phyloP scores from a whole-genome alignment of 2,329 filamentous ascomycete species.

The Aspergillus eucalypticola region DNA sequence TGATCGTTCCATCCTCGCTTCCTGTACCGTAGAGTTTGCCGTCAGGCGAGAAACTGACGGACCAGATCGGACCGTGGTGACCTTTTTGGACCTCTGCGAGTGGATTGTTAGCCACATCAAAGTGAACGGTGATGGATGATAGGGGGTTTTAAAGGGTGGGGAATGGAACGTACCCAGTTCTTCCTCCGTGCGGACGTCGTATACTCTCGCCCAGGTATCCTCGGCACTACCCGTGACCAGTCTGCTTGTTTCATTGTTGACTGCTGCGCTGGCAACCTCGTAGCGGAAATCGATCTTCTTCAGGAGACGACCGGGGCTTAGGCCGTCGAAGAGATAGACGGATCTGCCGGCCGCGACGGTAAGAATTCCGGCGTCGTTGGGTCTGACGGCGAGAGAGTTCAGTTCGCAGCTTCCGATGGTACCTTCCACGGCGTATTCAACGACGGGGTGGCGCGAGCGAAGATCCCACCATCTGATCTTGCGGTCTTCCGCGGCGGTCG shows the following conservation, averaged over 20 bases:
- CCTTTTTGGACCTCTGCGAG: constrained; percentile 83
- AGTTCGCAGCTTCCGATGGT: constrained; percentile 92
- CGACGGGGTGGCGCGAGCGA: constrained; percentile 70
- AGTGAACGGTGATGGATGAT: not conserved
- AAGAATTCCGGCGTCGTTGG: constrained; percentile 69
- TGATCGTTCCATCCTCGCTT: constrained; percentile 96
- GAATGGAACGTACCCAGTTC: constrained; percentile 63
- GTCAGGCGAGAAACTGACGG: constrained; percentile 88
- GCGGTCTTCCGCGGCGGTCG: constrained; percentile 88
- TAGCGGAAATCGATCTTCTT: constrained; percentile 80
- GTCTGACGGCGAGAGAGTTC: constrained; percentile 64
- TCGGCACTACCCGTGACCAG: constrained; percentile 88
- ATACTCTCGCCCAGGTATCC: constrained; percentile 96
- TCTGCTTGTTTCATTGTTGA: constrained; percentile 78
- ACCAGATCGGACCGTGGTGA: constrained; percentile 97
- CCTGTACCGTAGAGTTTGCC: constrained; percentile 95
- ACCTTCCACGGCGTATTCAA: constrained; percentile 76
- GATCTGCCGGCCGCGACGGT: constrained; percentile 93
- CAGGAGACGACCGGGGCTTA: constrained; percentile 66
- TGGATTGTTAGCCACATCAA: constrained; percentile 3
- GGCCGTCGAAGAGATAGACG: constrained; percentile 86
- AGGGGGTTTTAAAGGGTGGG: not conserved
- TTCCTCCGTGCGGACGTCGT: constrained; percentile 78
- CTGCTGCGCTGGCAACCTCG: constrained; percentile 84
- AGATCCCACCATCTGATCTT: constrained; percentile 94